phyloP scores from a whole-genome alignment of 1,139 yeast genomes.

The Meyerozyma athensensis region DNA sequence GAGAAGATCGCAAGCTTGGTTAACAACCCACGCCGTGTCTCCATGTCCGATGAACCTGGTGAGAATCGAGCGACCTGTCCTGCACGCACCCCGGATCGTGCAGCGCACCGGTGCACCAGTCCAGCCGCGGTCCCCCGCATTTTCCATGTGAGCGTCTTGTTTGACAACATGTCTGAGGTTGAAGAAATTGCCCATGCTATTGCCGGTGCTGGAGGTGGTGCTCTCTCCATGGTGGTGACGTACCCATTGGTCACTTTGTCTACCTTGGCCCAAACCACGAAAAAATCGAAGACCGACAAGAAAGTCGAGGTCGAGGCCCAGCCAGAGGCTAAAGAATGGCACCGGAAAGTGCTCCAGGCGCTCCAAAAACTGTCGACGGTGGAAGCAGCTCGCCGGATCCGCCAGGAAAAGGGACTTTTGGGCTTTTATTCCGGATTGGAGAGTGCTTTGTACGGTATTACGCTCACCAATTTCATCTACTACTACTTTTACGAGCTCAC shows the following conservation, averaged over 20 bases:
- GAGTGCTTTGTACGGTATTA: conserved; percentile 81
- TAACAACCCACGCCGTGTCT: conserved; percentile 34
- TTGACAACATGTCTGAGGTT: conserved; percentile 24
- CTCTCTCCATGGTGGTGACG: conserved; percentile 77
- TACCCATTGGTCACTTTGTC: conserved; percentile 83
- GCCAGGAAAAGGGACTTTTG: conserved; percentile 57
- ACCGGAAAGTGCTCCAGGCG: conserved; percentile 18
- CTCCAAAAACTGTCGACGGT: conserved; percentile 22
- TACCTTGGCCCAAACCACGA: conserved; percentile 73
- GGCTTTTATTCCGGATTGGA: conserved; percentile 85
- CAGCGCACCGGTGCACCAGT: too few relatives aligned
- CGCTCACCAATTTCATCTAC: conserved; percentile 81
- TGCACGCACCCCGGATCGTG: neutral
- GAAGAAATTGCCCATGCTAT: conserved; percentile 77
- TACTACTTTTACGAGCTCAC: conserved; percentile 84
- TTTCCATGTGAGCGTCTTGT: conserved; percentile 9
- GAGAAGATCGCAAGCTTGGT: conserved; percentile 33
- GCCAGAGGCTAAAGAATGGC: conserved; percentile 13
- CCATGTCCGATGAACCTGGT: conserved; percentile 22
- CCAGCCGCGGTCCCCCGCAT: conserved; percentile 6
- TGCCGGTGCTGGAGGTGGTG: conserved; percentile 93
- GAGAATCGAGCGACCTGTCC: neutral
- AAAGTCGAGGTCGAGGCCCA: conserved; percentile 13
- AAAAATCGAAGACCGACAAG: conserved; percentile 36
- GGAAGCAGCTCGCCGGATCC: conserved; percentile 42